Evolutionary conservation across 2,329 filamentous ascomycete genomes (phyloP), one percentile per base, ranked within the genome.

Genomic region (Aureobasidium sp.): DNA sequence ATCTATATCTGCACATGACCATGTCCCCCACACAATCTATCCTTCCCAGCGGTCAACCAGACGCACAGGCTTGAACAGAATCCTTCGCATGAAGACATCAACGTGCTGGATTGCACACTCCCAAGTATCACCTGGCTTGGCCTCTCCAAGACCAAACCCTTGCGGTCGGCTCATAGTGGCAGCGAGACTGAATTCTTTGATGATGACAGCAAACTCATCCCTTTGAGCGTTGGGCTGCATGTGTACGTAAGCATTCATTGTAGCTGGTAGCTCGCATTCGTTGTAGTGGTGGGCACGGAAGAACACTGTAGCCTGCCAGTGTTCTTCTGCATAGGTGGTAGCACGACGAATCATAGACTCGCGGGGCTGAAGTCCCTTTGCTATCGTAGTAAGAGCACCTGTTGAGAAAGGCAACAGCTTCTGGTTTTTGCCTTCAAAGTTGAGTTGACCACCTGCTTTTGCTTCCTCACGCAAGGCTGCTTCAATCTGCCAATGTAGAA

Each of bases 401-500:
- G 70, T 69, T 13, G 75, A 74, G 68, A 84, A 85, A 2, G 83
- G 81, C 4, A 85, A 73, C 60, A 69, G 67, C 19, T 60, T 64
- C 10, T 67, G 63, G 69, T 68, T 35, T 60, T 59, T 17, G 6
- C 66, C 65, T 13, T 7, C 4, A n/a, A 58, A 58, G 29, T 68
- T 68, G 50, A 76, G 65, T 25, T 81, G 73, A 21, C 70, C 69
- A 15, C 77, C 77, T 4, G 75, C 74, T 31, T 71, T 66, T 11
- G 78, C 75, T 70, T 86, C 83, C 63, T 80, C 76, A 11, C 81
- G 79, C 42, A 87, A 65, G 1, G 81, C 82, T 7, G 83, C 80
- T 73, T 86, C 83, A 49, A 85, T 84, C 65, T 87, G 84, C 77
- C 84, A 86, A 67, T 86, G 83, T 11, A 77, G 73, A 47, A 86